Evolutionary conservation across 306 rosid genomes (phyloP), one percentile per base, ranked within the genome.

Genomic region (Casuarina glauca): DNA sequence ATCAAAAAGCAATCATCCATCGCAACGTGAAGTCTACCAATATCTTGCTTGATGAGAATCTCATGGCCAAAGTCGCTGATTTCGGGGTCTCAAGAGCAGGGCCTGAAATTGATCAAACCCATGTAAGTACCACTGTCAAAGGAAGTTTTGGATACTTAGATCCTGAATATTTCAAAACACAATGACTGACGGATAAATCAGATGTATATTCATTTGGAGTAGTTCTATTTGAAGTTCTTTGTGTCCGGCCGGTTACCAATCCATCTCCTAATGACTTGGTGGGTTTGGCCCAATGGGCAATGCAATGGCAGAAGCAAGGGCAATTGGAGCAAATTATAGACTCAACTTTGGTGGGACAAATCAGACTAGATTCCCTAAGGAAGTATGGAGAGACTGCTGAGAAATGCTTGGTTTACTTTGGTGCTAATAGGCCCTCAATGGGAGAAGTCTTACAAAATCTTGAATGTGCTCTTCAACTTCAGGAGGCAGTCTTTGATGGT

Each of bases 11-110:
- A 6, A 91, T 93, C 75, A 93, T 93, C 80, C 97, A 93, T 76
- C 97, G 98, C 0, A 97, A 93, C 3, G 98, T 91, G 73, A 93
- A 93, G 83, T 90, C 98, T 12, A 97, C 98, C 4, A 93, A 93
- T 72, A 93, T 93, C 61, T 86, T 93, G 50, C 93, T 93, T 35
- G 98, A 93, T 17, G 98, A 93, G 82, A 91, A 90, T 74, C 91
- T 93, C 35, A 93, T 93, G 97, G 97, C 98, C 44, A 93, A 91
- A 81, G 98, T 93, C 55, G 96, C 98, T 67, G 98, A 91, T 84
- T 91, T 93, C 10, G 97, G 97, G 57, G 85, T 93, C 53, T 91
- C 98, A 5, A 93, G 91, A 79, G 82, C 96, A 0, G 98, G 97
- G 32, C 97, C 97, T 20, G 97, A 91, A 76, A 63, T 93, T 6